Conservation (phyloP, 2,329 filamentous ascomycete genomes). For the Aureobasidium namibiae region DNA sequence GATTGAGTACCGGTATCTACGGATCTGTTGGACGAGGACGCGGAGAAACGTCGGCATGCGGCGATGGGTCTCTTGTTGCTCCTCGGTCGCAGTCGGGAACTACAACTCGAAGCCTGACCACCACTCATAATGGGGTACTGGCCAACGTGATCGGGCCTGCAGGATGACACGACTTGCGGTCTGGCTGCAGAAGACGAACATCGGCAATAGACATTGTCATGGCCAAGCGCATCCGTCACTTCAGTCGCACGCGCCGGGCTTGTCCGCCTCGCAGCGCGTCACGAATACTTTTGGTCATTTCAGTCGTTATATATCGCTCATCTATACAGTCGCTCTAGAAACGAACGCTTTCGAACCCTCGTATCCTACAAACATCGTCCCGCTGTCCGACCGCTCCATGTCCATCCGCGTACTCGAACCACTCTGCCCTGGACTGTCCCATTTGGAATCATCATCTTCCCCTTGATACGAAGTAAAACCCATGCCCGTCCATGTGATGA, state of each 20-base stretch:
- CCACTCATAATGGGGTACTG: no score
- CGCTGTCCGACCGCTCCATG: background rate
- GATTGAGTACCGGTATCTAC: background rate
- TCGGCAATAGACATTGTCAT: no score
- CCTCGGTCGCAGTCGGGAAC: no score
- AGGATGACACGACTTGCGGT: no score
- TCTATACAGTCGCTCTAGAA: background rate
- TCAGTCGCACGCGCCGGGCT: no score
- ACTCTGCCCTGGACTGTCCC: background rate
- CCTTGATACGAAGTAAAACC: background rate
- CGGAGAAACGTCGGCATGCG: background rate
- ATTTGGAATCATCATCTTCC: background rate
- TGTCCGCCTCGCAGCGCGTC: no score
- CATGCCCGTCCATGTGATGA: slow-evolving; percentile 7
- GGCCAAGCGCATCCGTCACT: no score
- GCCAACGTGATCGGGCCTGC: no score
- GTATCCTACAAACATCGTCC: slow-evolving; percentile 5
- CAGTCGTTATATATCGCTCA: background rate
- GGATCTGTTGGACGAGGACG: background rate
- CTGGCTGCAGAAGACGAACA: no score
- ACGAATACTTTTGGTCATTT: background rate
- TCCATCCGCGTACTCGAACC: background rate
- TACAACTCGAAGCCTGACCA: no score
- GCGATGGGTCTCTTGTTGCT: background rate
- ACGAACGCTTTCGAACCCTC: background rate